Evolutionary conservation across 1,284 basidiomycete genomes (phyloP).

Genomic region (Pseudozyma sp.): DNA sequence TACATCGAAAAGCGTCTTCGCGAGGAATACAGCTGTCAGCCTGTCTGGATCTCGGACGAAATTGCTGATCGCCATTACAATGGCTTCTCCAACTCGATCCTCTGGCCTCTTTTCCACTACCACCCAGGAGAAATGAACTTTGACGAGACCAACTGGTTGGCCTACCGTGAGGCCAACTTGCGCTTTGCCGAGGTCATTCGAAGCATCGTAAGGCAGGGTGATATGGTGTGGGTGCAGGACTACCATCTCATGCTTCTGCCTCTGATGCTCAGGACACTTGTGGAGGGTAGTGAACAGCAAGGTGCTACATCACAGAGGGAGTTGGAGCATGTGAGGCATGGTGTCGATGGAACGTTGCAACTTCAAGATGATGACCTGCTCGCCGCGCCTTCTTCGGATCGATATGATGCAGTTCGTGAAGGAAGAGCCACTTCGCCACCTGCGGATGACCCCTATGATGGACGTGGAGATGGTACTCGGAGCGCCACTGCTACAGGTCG

Average conservation of each 20-base stretch:
- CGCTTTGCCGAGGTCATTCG: constrained; percentile 90
- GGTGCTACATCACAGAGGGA: constrained; percentile 70
- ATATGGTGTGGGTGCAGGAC: constrained; percentile 89
- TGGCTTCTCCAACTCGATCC: constrained; percentile 96
- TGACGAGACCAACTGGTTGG: constrained; percentile 97
- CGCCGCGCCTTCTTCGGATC: constrained; percentile 47
- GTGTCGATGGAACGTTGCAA: constrained; percentile 61
- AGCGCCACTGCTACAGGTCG: constrained; percentile 29
- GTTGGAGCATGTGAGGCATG: constrained; percentile 61
- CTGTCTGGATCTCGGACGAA: constrained; percentile 96
- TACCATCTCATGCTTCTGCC: constrained; percentile 89
- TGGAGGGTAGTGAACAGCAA: constrained; percentile 73
- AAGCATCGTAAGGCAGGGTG: constrained; percentile 79
- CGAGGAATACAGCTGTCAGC: constrained; percentile 96
- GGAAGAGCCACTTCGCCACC: constrained; percentile 25
- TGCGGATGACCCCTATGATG: constrained; percentile 20
- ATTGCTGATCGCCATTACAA: constrained; percentile 98
- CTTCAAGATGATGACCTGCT: constrained; percentile 54
- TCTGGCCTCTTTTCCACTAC: constrained; percentile 99
- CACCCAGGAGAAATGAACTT: constrained; percentile 88
- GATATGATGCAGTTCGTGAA: constrained; percentile 12
- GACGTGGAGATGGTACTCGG: constrained; percentile 22
- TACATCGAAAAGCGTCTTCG: constrained; percentile 75
- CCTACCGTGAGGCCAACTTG: constrained; percentile 96
- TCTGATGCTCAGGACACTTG: constrained; percentile 87